phyloP scores from a whole-genome alignment of 1,284 basidiomycete genomes.

The Pyrrhoderma lamaoense region DNA sequence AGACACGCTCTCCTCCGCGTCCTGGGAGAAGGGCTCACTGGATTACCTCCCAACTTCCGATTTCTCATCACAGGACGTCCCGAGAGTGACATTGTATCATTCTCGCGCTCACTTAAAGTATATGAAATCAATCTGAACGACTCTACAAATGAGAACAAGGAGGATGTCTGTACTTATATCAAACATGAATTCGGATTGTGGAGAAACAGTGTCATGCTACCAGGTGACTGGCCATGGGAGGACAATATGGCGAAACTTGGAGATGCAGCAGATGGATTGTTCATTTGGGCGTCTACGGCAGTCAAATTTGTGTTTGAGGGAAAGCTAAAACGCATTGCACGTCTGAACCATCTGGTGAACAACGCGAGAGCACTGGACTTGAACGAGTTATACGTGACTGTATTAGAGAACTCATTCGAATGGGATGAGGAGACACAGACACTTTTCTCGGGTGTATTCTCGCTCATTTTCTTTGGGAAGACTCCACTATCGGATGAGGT shows the following conservation, averaged over 20 bases:
- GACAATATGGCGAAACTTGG: not conserved
- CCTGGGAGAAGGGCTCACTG: not conserved
- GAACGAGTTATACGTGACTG: not conserved
- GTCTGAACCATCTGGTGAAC: not conserved
- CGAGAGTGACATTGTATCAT: not conserved
- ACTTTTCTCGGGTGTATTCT: not conserved
- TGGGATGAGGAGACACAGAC: not conserved
- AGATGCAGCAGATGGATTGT: not conserved
- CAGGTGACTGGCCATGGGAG: not conserved
- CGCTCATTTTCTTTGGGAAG: not conserved
- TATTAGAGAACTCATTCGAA: not conserved
- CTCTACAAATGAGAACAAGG: not conserved
- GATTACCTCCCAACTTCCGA: not conserved
- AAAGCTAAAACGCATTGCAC: not conserved
- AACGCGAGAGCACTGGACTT: not conserved
- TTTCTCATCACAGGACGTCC: not conserved
- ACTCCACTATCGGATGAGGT: not conserved
- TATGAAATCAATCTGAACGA: not conserved
- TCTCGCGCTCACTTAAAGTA: not conserved
- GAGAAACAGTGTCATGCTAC: not conserved
- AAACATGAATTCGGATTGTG: not conserved
- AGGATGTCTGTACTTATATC: not conserved
- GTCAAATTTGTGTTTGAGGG: not conserved
- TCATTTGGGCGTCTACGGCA: not conserved
- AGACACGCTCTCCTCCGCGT: not conserved